These are phyloP conservation scores for Metschnikowia rubicola DNA, from an alignment of 805 yeast genomes.

Conservation along the genomic window DNA sequence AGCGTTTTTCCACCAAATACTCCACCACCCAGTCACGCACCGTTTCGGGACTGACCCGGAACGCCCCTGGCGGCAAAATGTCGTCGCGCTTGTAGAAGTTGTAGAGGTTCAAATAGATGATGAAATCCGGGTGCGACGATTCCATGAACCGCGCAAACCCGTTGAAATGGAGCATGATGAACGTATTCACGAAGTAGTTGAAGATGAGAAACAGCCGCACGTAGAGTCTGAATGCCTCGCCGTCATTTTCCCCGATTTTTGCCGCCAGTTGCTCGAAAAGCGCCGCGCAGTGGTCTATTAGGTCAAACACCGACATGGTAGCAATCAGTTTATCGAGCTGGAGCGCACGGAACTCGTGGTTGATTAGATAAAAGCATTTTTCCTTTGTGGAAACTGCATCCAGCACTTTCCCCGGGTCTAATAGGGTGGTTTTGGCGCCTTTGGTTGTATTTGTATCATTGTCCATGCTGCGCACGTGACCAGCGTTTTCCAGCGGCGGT, in stretches of 20 bases:
- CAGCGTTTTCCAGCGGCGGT: not conserved
- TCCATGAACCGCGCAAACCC: conserved; percentile 41
- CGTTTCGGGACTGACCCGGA: conserved; percentile 20
- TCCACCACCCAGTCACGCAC: conserved; percentile 25
- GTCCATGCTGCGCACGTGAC: not conserved
- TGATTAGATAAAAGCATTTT: conserved; percentile 13
- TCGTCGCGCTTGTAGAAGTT: conserved; percentile 36
- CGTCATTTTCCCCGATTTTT: conserved; percentile 8
- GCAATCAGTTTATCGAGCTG: conserved; percentile 31
- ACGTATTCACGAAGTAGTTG: conserved; percentile 41
- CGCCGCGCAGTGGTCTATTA: conserved; percentile 38
- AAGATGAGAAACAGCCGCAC: conserved; percentile 39
- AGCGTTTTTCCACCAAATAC: conserved; percentile 27
- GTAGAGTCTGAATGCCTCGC: conserved; percentile 23
- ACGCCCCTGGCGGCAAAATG: conserved; percentile 18
- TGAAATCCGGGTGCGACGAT: conserved; percentile 35
- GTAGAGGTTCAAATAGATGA: conserved; percentile 40
- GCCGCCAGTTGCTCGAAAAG: conserved; percentile 32
- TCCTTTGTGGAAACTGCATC: not conserved
- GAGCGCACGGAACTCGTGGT: conserved; percentile 34
- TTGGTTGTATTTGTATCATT: too few relatives aligned
- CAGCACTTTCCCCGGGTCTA: not conserved
- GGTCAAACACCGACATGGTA: conserved; percentile 36
- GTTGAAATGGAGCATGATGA: conserved; percentile 40
- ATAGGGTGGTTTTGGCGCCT: not conserved